Base-by-base conservation (phyloP, 2,329 filamentous ascomycete genomes). In the Chaetomium olivaceum region DNA sequence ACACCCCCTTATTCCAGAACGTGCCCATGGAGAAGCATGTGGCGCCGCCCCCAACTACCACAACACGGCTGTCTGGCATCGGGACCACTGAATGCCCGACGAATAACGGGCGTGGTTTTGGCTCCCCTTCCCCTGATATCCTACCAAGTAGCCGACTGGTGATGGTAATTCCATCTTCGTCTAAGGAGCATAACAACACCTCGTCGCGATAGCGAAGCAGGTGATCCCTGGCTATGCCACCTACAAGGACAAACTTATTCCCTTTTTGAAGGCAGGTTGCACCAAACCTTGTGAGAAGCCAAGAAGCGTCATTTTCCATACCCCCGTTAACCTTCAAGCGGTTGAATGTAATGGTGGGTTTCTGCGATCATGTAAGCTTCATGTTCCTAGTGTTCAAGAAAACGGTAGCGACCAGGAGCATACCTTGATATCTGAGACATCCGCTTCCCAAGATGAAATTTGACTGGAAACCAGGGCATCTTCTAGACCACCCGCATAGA, bases 11-110 rank as follows among this genome's bases (percentile, higher is more conserved):
- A 59, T 93, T 93, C 91, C 91, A 96, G 73, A 87, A 93, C 7
- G 91, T 91, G 1, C 93, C 93, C 83, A 96, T 96, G 0, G 91
- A 93, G 79, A 96, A 96, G 75, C 92, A 96, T 0, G 92, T 91
- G 19, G 91, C 92, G 46, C 92, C 93, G 19, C 93, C 93, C 1
- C 92, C 92, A 57, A 90, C 76, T 8, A 96, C 78, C 11, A 91
- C 72, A 3, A 93, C 72, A 21, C 83, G 77, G 33, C 81, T 78
- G 51, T 79, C 72, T 31, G 78, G 78, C 0, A 83, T 77, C 31
- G 79, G 74, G 16, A 84, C 76, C 8, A 84, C 80, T 4, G 87
- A 87, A 63, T 88, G 84, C 2, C 93, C 92, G 59, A 92, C 81
- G 58, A 96, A 82, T 6, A 96, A 81, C 14, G 92, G 92, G 62